Evolutionary conservation across 176 grass and related monocot genomes (phyloP), one percentile per base, ranked within the genome.

Genomic region (Pontederia crassipes): DNA sequence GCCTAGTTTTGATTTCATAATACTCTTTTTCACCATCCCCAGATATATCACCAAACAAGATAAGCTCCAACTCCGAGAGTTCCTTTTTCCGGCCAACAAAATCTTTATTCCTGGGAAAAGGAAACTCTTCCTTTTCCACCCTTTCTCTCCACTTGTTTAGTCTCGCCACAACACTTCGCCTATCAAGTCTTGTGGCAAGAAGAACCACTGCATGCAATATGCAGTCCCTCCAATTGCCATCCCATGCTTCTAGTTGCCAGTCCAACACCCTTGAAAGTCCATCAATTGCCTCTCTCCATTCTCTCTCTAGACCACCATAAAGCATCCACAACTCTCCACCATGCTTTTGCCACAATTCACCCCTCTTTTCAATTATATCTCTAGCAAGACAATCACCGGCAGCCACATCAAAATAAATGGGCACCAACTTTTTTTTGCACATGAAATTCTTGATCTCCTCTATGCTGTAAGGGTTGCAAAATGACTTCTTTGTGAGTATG

Each of bases 241-340:
- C 76, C 67, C 81, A 82, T 3, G 87, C 87, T 74, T 97, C 87
- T 65, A 97, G 65, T 45, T 88, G 93, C 65, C 71, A 69, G 69
- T 97, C 84, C 46, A 82, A 71, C 72, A 80, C 79, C 74, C 84
- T 67, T 40, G 84, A 83, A 75, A 97, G 84, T 65, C 86, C 70
- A 82, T 97, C 93, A 65, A 97, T 49, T 11, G 81, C 83, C 68
- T 97, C 87, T 77, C 72, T 88, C 93, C 93, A 97, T 67, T 97
- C 87, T 53, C 83, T 77, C 65, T 91, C 87, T 55, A 97, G 67
- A 29, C 93, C 93, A 62, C 87, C 93, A 68, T 97, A 97, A 53
- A 85, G 75, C 87, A 97, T 88, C 93, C 93, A 97, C 20, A 97
- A 71, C 64, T 97, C 93, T 67, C 93, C 93, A 24, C 93, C 93